A percentile compares a stretch with the other conserved stretches of the same genome.
phyloP scores from a whole-genome alignment of 2,329 filamentous ascomycete genomes.

The Rhinocladiella mackenziei region DNA sequence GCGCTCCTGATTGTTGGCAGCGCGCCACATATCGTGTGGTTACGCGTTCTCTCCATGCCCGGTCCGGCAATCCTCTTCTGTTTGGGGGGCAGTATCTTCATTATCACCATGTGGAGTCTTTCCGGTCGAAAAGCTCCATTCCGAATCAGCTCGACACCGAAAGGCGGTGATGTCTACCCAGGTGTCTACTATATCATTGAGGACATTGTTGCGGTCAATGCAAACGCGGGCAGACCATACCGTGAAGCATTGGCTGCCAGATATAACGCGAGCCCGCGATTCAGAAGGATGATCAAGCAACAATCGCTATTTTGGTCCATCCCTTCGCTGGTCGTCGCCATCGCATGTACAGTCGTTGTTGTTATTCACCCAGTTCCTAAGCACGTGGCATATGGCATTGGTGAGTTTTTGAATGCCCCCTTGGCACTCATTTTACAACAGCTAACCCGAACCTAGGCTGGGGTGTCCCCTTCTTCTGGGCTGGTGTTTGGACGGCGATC shows the following conservation, averaged over 20 bases:
- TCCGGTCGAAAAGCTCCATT: slow-evolving; percentile 48
- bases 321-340: slow-evolving; percentile 47
- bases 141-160: slow-evolving; percentile 60
- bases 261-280: slow-evolving; percentile 53
- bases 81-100: slow-evolving; percentile 20
- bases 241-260: slow-evolving; percentile 49
- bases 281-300: slow-evolving; percentile 51
- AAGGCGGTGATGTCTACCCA: slow-evolving; percentile 56
- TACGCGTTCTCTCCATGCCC: slow-evolving; percentile 29
- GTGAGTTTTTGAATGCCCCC: no score
- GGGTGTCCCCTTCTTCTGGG: slow-evolving; percentile 43
- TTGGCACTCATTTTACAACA: no score
- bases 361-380: slow-evolving; percentile 45
- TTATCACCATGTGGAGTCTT: slow-evolving; percentile 23
- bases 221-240: slow-evolving; percentile 54
- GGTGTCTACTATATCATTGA: slow-evolving; percentile 63
- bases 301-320: slow-evolving; percentile 57
- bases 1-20: slow-evolving; percentile 28
- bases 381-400: slow-evolving; percentile 45
- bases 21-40: slow-evolving; percentile 29
- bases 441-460: slow-evolving; percentile 37
- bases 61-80: slow-evolving; percentile 23
- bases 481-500: slow-evolving; percentile 42
- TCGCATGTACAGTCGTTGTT: slow-evolving; percentile 46
- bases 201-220: slow-evolving; percentile 65